Evolutionary conservation across 495 filamentous ascomycete genomes (phyloP), one percentile per base, ranked within the genome.

Genomic region (Aspergillus heteromorphus): DNA sequence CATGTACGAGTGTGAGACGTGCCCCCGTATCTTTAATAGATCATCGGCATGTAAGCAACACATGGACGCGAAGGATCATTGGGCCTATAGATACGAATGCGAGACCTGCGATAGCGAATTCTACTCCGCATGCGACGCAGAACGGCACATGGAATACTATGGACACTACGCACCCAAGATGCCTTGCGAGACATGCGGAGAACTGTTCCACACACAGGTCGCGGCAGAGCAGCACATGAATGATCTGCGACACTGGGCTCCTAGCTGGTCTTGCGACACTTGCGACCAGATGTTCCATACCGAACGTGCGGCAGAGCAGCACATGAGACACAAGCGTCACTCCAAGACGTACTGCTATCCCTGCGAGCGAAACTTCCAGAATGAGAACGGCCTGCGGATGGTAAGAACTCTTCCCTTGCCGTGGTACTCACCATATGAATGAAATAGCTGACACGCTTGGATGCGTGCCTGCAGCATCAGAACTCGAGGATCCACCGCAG

Each of bases 401-500:
- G 76, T 79, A 68, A 52, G 57, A 52, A 6, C 20, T 48, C n/a
- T 11, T 17, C 25, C 21, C 13, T 38, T n/a, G 20, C 4, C 9
- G 20, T 31, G 38, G 6, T 38, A 7, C 11, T 20, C 2, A 23
- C 34, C n/a, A n/a, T n/a, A n/a, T n/a, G n/a, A n/a, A n/a, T n/a
- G n/a, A n/a, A n/a, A n/a, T n/a, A n/a, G n/a, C 48, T 59, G 23
- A 58, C 30, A 27, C 29, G 5, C 23, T 27, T 27, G 23, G 7
- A 4, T 27, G 23, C 41, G 1, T 23, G 10, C 17, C 17, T 31
- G 13, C 48, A 79, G 75, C 76, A 81, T 56, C 59, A 74, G 1
- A 73, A 76, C 19, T 80, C 76, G 0, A 62, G 58, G 14, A 64
- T 55, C 19, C 73, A 77, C 54, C 69, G 64, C 6, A 68, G 72